These are phyloP conservation scores for Ceriops zippeliana DNA, from an alignment of 345 rosid genomes.

Conservation along the genomic window DNA sequence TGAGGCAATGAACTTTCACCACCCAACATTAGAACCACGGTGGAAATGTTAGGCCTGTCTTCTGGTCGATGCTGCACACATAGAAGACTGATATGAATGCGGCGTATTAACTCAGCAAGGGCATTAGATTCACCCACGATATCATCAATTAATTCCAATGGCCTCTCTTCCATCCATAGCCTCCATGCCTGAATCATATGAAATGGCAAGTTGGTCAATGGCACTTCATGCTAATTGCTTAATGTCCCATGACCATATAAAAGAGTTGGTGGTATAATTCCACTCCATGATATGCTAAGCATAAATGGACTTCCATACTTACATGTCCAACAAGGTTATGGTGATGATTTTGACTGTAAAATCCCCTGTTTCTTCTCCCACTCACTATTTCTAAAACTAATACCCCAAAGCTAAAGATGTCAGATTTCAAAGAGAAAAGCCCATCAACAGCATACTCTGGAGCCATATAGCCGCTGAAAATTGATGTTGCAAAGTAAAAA, in stretches of 20 bases:
- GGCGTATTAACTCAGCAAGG: constrained; percentile 5
- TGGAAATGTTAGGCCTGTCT: constrained; percentile 39
- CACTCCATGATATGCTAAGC: no score
- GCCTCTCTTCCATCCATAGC: constrained; percentile 30
- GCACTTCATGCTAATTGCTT: no score
- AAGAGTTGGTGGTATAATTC: no score
- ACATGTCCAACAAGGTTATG: constrained; percentile 22
- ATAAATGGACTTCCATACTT: background rate
- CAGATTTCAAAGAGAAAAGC: constrained; percentile 22
- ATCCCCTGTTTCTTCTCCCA: constrained; percentile 20
- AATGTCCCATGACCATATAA: no score
- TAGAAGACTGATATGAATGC: constrained; percentile 32
- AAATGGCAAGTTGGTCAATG: no score
- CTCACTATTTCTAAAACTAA: constrained; percentile 19
- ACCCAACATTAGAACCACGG: constrained; percentile 38
- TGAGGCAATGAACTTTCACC: constrained; percentile 31
- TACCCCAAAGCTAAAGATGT: constrained; percentile 21
- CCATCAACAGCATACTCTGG: constrained; percentile 26
- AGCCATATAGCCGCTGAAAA: constrained; percentile 22
- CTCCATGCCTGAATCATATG: constrained; percentile 24
- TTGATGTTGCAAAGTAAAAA: background rate
- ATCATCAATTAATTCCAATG: constrained; percentile 25
- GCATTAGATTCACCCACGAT: constrained; percentile 1
- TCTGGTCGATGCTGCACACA: constrained; percentile 40
- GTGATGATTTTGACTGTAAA: constrained; percentile 8